These are phyloP conservation scores for Coccinonectria pachysandricola DNA, from an alignment of 2,329 filamentous ascomycete genomes.

Conservation along the genomic window DNA sequence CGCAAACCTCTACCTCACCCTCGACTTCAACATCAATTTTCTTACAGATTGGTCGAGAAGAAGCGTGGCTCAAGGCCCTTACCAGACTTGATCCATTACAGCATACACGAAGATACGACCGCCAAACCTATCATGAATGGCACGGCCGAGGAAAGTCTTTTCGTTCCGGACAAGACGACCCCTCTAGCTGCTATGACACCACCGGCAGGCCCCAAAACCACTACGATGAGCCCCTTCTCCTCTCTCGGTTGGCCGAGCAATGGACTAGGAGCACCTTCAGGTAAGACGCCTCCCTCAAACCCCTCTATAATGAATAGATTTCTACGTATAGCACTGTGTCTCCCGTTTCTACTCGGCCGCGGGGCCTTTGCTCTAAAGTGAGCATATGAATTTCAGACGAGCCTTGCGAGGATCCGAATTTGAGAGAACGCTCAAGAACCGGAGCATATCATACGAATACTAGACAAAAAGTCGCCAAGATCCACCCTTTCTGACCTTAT, in stretches of 20 bases:
- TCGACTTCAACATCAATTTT: constrained; percentile 45
- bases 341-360: too few relatives aligned
- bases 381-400: too few relatives aligned
- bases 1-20: constrained; percentile 35
- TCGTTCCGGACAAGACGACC: constrained; percentile 16
- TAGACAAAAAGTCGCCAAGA: constrained; percentile 16
- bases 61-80: constrained; percentile 45
- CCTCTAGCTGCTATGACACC: constrained; percentile 3
- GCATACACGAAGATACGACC: constrained; percentile 34
- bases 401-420: too few relatives aligned
- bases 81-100: constrained; percentile 45
- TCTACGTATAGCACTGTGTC: too few relatives aligned
- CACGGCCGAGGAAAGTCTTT: constrained; percentile 19
- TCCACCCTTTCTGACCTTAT: constrained; percentile 20
- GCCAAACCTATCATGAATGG: constrained; percentile 8
- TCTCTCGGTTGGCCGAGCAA: constrained; percentile 4
- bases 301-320: too few relatives aligned
- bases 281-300: constrained; percentile 14
- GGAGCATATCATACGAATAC: too few relatives aligned
- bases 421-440: too few relatives aligned
- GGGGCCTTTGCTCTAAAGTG: too few relatives aligned
- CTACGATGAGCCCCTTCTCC: constrained; percentile 8
- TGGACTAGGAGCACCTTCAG: constrained; percentile 8
- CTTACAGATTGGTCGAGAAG: constrained; percentile 44
- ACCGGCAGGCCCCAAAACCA: constrained; percentile 4